Base-by-base conservation (phyloP, 2,329 filamentous ascomycete genomes). In the Fusarium heterosporum region DNA sequence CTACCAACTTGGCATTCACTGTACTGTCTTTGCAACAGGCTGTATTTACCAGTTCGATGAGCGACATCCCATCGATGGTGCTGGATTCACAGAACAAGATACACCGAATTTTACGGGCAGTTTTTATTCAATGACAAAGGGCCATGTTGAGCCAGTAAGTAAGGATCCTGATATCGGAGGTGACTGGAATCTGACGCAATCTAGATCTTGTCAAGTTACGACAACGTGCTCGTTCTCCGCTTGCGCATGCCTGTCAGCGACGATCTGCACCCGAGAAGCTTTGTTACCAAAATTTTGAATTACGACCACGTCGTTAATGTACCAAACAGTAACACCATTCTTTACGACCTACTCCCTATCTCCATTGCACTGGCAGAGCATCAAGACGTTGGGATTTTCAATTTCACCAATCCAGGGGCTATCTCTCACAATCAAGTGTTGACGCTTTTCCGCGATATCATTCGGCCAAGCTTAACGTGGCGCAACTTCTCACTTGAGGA, bases 351-450 rank as follows among this genome's bases (percentile, higher is more conserved):
- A 46, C 81, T 91, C 19, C 89, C 89, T 12, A 83, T 84, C 13
- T 84, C 86, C 3, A 81, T 90, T 62, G 74, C 88, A 43, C 78
- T 90, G 66, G 85, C 88, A 28, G 85, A 89, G 75, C 82, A 89
- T 77, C 78, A 80, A 39, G 88, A 90, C 40, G 85, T 83, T 2
- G 89, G 89, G 17, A 80, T 91, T 68, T 90, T 88, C 78, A 91
- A 91, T 79, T 90, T 90, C 76, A 90, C 88, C 61, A 91, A 90
- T 78, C 89, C 89, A 1, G 89, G 88, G 13, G 86, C 87, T 65
- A 90, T 91, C 74, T 89, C 87, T n/a, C 88, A 90, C 78, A 90
- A 90, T 75, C 87, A 90, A 77, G 87, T 91, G 8, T 80, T 91
- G 38, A 70, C 78, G 4, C 78, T 91, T 40, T 90, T 90, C 78